phyloP scores from a whole-genome alignment of 768 basidiomycete species.

The Kwoniella sp. region DNA sequence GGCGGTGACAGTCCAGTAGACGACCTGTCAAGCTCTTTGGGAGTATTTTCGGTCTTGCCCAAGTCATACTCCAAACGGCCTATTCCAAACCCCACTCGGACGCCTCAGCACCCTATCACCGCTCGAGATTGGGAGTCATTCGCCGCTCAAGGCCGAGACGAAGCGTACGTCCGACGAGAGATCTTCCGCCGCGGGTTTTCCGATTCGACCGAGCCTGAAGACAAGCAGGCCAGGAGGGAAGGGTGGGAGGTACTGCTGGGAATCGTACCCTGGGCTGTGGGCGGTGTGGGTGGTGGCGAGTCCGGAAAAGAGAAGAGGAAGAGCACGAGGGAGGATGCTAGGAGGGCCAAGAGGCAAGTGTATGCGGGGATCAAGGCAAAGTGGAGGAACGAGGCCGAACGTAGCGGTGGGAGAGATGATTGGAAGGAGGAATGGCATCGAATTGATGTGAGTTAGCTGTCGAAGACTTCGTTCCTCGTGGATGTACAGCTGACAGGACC shows the following conservation, averaged over 20 bases:
- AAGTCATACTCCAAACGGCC: conserved; percentile 46
- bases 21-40: conserved; percentile 44
- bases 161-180: conserved; percentile 52
- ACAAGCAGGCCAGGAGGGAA: conserved; percentile 62
- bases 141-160: conserved; percentile 46
- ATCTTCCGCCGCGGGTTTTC: conserved; percentile 53
- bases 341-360: conserved; percentile 57
- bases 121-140: conserved; percentile 70
- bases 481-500: neutral
- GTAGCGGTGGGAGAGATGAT: conserved; percentile 59
- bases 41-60: conserved; percentile 46
- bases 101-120: conserved; percentile 76
- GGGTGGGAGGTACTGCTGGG: conserved; percentile 91
- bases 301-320: conserved; percentile 66
- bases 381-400: conserved; percentile 76
- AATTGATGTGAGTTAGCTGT: conserved; percentile 49
- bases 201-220: conserved; percentile 36
- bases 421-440: conserved; percentile 70
- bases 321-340: conserved; percentile 57
- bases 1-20: conserved; percentile 58
- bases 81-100: conserved; percentile 65
- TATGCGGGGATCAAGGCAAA: conserved; percentile 74
- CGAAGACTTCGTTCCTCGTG: conserved; percentile 1
- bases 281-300: conserved; percentile 65
- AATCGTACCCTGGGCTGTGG: conserved; percentile 76